These are phyloP conservation scores for Escallonia rubra DNA, from an alignment of 129 eudicot species.

Conservation along the genomic window DNA sequence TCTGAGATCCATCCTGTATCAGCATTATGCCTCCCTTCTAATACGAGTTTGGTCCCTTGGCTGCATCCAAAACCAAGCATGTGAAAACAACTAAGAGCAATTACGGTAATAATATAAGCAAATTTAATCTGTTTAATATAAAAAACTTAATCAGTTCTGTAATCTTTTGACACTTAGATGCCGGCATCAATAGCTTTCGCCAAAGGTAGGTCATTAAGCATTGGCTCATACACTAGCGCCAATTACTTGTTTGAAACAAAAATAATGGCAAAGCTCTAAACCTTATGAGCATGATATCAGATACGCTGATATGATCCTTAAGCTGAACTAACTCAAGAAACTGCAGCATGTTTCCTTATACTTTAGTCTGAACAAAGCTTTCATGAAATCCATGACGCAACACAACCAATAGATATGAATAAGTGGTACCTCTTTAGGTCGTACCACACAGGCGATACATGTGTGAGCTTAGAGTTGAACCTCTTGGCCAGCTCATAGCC, in stretches of 20 bases:
- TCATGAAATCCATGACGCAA: too few relatives aligned
- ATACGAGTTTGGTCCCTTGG: constrained; percentile 52
- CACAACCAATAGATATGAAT: neutral
- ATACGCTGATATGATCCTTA: neutral
- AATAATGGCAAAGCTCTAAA: neutral
- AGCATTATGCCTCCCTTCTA: constrained; percentile 93
- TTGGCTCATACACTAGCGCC: too few relatives aligned
- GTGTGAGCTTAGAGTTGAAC: constrained; percentile 75
- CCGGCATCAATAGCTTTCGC: neutral
- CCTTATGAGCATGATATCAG: neutral
- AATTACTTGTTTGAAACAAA: neutral
- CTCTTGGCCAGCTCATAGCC: constrained; percentile 83
- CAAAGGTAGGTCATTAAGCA: neutral
- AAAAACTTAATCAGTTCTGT: too few relatives aligned
- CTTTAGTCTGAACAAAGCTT: too few relatives aligned
- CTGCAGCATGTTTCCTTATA: too few relatives aligned
- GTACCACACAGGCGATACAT: constrained; percentile 97
- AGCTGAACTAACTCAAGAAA: neutral
- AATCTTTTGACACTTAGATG: neutral
- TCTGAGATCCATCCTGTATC: constrained; percentile 86
- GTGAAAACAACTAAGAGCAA: constrained; percentile 7
- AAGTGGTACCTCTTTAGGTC: constrained; percentile 68
- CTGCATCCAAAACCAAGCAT: constrained; percentile 36
- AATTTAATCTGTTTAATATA: too few relatives aligned
- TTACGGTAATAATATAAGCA: neutral